Percentiles rank a stretch among this genome's conserved stretches.
Conservation (phyloP, 2,329 filamentous ascomycete genomes). For the Pseudogymnoascus verrucosus region DNA sequence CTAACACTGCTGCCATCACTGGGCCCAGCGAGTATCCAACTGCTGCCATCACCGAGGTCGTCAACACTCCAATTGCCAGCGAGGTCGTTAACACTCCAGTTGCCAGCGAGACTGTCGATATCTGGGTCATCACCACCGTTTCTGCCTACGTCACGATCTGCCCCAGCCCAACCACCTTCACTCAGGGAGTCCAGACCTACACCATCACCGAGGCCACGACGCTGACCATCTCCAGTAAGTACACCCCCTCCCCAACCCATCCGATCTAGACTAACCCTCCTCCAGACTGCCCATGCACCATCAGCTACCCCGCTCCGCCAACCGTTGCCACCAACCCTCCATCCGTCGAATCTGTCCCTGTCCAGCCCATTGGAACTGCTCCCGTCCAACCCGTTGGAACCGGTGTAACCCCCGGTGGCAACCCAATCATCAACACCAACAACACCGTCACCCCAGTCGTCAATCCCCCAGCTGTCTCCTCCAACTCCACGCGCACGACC, state of each 20-base stretch:
- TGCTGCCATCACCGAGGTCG: conserved; percentile 17
- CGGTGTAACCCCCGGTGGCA: not conserved
- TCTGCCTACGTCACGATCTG: conserved; percentile 43
- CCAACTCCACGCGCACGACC: conserved; percentile 4
- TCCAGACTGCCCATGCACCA: conserved; percentile 29
- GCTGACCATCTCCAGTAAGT: conserved; percentile 33
- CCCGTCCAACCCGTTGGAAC: not conserved
- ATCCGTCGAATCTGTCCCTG: not conserved
- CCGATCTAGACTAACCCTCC: not conserved
- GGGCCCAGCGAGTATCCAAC: conserved; percentile 6
- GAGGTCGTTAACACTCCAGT: not conserved
- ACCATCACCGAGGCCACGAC: conserved; percentile 38
- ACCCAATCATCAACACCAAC: not conserved
- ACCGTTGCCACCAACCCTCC: not conserved
- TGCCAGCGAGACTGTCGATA: not conserved
- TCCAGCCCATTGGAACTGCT: not conserved
- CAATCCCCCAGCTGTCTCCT: not conserved
- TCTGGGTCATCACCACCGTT: conserved; percentile 21
- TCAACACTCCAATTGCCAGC: not conserved
- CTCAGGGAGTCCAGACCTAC: conserved; percentile 37
- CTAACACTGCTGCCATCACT: conserved; percentile 12
- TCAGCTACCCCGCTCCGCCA: conserved; percentile 19
- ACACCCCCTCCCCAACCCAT: not conserved
- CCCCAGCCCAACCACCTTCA: conserved; percentile 39
- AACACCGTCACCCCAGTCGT: not conserved